Conservation (phyloP, 306 rosid species). For the Begonia loranthoides region DNA sequence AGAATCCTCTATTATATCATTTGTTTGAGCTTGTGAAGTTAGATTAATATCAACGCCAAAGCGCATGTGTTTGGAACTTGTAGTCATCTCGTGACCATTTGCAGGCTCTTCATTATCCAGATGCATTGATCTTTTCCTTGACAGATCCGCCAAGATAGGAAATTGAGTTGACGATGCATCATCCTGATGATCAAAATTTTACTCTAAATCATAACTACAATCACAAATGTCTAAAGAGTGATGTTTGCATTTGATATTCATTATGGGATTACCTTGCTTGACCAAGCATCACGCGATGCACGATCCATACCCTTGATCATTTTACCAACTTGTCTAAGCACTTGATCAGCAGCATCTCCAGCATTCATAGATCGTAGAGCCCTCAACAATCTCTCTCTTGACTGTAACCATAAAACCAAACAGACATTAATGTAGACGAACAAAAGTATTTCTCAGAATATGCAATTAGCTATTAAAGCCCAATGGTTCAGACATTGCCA, state of each 20-base stretch:
- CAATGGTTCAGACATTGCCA: too few species aligned
- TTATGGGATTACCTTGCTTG: slow-evolving; percentile 40
- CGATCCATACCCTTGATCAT: slow-evolving; percentile 74
- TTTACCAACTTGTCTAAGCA: slow-evolving; percentile 83
- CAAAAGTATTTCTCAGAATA: slow-evolving; percentile 5
- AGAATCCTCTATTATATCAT: slow-evolving; percentile 44
- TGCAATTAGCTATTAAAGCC: too few species aligned
- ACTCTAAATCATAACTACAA: too few species aligned
- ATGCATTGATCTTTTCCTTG: slow-evolving; percentile 52
- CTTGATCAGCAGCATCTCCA: slow-evolving; percentile 96
- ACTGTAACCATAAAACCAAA: slow-evolving; percentile 35
- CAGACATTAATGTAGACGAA: slow-evolving; percentile 14
- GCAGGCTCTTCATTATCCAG: slow-evolving; percentile 50
- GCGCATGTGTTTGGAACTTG: slow-evolving; percentile 39
- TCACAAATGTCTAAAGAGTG: slow-evolving; percentile 4
- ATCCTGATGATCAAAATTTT: slow-evolving; percentile 34
- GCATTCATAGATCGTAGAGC: slow-evolving; percentile 83
- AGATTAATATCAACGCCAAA: slow-evolving; percentile 39
- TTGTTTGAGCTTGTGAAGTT: slow-evolving; percentile 34
- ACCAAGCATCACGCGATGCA: slow-evolving; percentile 54
- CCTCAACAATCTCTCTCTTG: slow-evolving; percentile 72
- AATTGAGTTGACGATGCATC: slow-evolving; percentile 49
- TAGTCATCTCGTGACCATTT: slow-evolving; percentile 47
- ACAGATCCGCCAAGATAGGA: slow-evolving; percentile 44
- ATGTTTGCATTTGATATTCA: slow-evolving; percentile 3